A percentile compares a stretch with the other conserved stretches of the same genome.
These are phyloP conservation scores for Septoria petroselini DNA, from an alignment of 2,329 filamentous ascomycete species.

Conservation along the genomic window DNA sequence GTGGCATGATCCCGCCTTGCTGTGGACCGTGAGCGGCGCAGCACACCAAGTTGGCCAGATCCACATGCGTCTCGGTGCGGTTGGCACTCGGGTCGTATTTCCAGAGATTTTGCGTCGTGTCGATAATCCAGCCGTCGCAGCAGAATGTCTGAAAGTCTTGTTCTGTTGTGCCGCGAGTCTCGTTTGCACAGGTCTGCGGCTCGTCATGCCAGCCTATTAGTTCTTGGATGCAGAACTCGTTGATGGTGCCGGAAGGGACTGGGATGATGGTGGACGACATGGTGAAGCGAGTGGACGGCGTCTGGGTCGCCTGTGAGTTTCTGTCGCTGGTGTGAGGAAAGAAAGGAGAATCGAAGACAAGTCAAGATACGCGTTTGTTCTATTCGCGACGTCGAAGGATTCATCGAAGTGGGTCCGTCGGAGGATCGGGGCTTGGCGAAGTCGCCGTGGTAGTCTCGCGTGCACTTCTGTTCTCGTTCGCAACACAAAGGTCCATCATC, in stretches of 20 bases:
- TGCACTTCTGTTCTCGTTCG: too few species aligned
- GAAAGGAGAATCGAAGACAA: neutral
- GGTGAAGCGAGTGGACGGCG: neutral
- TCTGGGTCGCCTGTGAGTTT: neutral
- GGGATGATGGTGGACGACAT: conserved; percentile 17
- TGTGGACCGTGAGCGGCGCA: conserved; percentile 16
- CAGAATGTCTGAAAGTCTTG: conserved; percentile 21
- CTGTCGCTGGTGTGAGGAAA: neutral
- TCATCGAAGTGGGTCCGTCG: neutral
- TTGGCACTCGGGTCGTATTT: conserved; percentile 1
- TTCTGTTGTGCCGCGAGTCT: conserved; percentile 8
- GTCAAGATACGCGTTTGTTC: too few species aligned
- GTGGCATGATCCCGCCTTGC: conserved; percentile 15
- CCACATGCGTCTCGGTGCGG: conserved; percentile 9
- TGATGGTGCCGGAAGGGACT: conserved; percentile 19
- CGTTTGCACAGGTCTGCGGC: conserved; percentile 16
- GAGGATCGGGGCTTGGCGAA: too few species aligned
- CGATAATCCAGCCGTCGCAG: conserved; percentile 20
- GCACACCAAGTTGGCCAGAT: conserved; percentile 21
- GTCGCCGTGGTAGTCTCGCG: too few species aligned
- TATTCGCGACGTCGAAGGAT: conserved; percentile 6
- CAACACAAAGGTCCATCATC: too few species aligned
- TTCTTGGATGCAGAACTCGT: conserved; percentile 20
- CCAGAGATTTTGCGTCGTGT: conserved; percentile 15
- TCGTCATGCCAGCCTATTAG: neutral